phyloP scores from a whole-genome alignment of 1,284 basidiomycete species.

The Leccinum subrobustum region DNA sequence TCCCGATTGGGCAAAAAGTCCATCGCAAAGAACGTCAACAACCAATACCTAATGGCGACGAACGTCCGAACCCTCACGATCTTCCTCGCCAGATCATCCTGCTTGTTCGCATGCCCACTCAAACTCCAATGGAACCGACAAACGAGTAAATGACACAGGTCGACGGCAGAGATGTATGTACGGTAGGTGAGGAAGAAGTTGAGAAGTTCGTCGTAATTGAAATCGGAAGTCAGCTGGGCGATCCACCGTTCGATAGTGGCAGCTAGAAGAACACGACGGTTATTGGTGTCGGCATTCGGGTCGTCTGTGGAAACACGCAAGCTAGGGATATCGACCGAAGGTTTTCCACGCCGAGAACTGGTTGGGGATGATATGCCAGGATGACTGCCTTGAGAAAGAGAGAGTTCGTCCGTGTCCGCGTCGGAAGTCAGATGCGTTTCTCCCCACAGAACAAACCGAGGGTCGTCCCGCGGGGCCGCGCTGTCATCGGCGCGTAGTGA shows the following conservation, averaged over 20 bases:
- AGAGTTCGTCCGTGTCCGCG: conserved; percentile 45
- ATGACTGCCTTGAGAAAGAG: conserved; percentile 49
- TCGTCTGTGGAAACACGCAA: conserved; percentile 28
- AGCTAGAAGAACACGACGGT: conserved; percentile 64
- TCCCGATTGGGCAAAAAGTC: conserved; percentile 84
- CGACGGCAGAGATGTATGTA: conserved; percentile 72
- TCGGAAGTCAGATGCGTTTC: conserved; percentile 41
- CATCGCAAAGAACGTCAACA: conserved; percentile 82
- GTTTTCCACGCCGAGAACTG: conserved; percentile 29
- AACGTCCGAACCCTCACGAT: conserved; percentile 85
- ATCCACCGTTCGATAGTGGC: conserved; percentile 91
- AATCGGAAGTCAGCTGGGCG: conserved; percentile 80
- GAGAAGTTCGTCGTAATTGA: conserved; percentile 80
- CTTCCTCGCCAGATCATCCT: conserved; percentile 65
- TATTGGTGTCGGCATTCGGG: conserved; percentile 14
- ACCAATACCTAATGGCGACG: conserved; percentile 83
- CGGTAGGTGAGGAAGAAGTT: conserved; percentile 52
- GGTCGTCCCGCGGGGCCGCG: too few relatives aligned
- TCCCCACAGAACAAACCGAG: conserved; percentile 72
- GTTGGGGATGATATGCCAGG: conserved; percentile 46
- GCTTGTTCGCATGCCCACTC: conserved; percentile 46
- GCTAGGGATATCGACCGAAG: conserved; percentile 34
- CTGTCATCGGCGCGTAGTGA: too few relatives aligned
- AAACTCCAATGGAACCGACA: conserved; percentile 83
- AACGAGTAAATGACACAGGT: conserved; percentile 77